A percentile compares a stretch with the other conserved stretches of the same genome.
phyloP scores from a whole-genome alignment of 1,139 yeast genomes.

The Yamadazyma membranifaciens region DNA sequence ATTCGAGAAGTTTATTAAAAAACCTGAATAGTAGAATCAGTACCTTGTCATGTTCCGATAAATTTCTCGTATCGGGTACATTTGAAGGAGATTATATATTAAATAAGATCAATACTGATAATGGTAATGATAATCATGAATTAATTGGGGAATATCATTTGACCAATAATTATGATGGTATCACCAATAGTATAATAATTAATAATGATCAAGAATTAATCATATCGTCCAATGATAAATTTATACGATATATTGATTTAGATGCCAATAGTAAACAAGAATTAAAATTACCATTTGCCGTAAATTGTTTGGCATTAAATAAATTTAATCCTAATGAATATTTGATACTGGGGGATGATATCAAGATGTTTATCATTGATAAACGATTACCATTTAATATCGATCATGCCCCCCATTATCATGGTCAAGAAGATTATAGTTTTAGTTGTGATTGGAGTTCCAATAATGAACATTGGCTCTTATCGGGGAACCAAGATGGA shows the following conservation, averaged over 20 bases:
- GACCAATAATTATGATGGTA: conserved; percentile 48
- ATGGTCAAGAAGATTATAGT: conserved; percentile 56
- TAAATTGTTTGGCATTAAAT: conserved; percentile 50
- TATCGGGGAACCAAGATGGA: conserved; percentile 64
- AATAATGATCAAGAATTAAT: conserved; percentile 26
- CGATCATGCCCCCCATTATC: conserved; percentile 15
- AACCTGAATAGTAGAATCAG: conserved; percentile 45
- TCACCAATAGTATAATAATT: conserved; percentile 52
- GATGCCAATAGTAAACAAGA: conserved; percentile 15
- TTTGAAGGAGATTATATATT: conserved; percentile 53
- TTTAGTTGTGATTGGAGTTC: conserved; percentile 63
- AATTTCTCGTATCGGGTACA: conserved; percentile 52
- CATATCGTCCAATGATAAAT: conserved; percentile 51
- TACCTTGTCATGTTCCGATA: conserved; percentile 44
- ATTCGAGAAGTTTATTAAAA: conserved; percentile 30
- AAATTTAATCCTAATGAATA: conserved; percentile 33
- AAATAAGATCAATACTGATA: conserved; percentile 16
- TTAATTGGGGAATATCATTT: conserved; percentile 36
- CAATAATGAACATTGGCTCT: conserved; percentile 37
- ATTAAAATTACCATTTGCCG: conserved; percentile 40
- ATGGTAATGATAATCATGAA: conserved; percentile 13
- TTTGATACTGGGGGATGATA: conserved; percentile 52
- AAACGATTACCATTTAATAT: conserved; percentile 23
- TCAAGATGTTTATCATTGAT: conserved; percentile 45
- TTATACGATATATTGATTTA: conserved; percentile 41